These are phyloP conservation scores for Gyromitra esculenta DNA, from an alignment of 2,329 filamentous ascomycete genomes.

Conservation along the genomic window DNA sequence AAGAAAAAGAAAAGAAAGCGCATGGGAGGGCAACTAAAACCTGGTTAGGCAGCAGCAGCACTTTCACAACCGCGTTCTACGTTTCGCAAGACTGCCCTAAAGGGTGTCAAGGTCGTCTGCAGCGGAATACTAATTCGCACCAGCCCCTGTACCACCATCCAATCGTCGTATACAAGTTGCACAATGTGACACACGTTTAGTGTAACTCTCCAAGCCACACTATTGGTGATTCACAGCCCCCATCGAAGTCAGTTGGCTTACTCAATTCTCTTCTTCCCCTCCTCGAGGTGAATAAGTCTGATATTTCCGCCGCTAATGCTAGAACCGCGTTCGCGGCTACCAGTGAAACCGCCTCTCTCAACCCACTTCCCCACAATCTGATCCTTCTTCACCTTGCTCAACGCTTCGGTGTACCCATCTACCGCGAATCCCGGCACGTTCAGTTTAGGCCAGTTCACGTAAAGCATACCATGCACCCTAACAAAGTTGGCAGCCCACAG, in stretches of 20 bases:
- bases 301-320: constrained; percentile 74
- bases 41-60: constrained; percentile 46
- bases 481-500: constrained; percentile 81
- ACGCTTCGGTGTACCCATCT: constrained; percentile 88
- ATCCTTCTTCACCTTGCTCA: constrained; percentile 83
- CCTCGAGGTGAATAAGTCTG: constrained; percentile 67
- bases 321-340: constrained; percentile 78
- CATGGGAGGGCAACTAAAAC: constrained; percentile 28
- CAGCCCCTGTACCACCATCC: constrained; percentile 26
- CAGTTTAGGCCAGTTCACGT: constrained; percentile 98
- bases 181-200: constrained; percentile 19
- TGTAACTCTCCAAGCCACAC: constrained; percentile 38
- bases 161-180: constrained; percentile 17
- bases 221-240: constrained; percentile 23
- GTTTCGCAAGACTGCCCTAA: constrained; percentile 18
- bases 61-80: constrained; percentile 6
- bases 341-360: constrained; percentile 61
- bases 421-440: constrained; percentile 86
- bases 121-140: constrained; percentile 17
- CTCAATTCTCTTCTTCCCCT: constrained; percentile 98
- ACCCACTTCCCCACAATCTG: constrained; percentile 80
- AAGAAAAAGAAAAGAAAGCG: constrained; percentile 26
- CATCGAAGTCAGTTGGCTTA: constrained; percentile 60
- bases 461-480: constrained; percentile 85
- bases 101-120: background rate